These are phyloP conservation scores for Acer saccharum DNA, from an alignment of 345 rosid genomes.

Conservation along the genomic window DNA sequence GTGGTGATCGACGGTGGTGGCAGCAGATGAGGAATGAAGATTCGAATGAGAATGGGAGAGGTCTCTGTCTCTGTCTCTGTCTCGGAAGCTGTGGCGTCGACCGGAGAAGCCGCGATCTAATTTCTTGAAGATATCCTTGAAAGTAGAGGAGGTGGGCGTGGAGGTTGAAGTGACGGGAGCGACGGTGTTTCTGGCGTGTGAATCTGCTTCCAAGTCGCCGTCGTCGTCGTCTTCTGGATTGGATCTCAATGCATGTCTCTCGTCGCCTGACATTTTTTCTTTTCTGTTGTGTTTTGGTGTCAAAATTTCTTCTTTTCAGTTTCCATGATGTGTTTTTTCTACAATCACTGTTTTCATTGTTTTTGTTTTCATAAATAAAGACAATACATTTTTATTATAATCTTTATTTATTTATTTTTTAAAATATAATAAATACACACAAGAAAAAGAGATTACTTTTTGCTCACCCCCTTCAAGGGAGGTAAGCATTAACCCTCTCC, in stretches of 20 bases:
- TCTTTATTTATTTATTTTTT: too few species aligned
- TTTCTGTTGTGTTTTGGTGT: background rate
- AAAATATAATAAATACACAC: too few species aligned
- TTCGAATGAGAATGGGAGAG: slow-evolving; percentile 5
- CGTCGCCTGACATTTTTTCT: background rate
- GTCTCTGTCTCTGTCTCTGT: slow-evolving; percentile 50
- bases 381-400: too few species aligned
- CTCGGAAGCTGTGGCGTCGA: slow-evolving; percentile 43
- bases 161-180: too few species aligned
- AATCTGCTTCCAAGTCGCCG: slow-evolving; percentile 11
- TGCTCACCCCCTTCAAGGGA: too few species aligned
- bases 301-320: background rate
- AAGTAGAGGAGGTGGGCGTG: slow-evolving; percentile 24
- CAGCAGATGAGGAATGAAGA: slow-evolving; percentile 30
- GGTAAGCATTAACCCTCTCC: too few species aligned
- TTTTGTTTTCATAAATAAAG: too few species aligned
- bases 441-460: too few species aligned
- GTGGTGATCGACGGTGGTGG: slow-evolving; percentile 20
- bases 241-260: slow-evolving; percentile 14
- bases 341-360: too few species aligned
- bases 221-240: background rate
- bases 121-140: slow-evolving; percentile 63
- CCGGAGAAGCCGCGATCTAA: slow-evolving; percentile 66
- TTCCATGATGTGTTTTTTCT: too few species aligned
- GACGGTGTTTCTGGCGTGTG: background rate